Base-by-base conservation (phyloP, 306 rosid species). In the Bauhinia variegata region DNA sequence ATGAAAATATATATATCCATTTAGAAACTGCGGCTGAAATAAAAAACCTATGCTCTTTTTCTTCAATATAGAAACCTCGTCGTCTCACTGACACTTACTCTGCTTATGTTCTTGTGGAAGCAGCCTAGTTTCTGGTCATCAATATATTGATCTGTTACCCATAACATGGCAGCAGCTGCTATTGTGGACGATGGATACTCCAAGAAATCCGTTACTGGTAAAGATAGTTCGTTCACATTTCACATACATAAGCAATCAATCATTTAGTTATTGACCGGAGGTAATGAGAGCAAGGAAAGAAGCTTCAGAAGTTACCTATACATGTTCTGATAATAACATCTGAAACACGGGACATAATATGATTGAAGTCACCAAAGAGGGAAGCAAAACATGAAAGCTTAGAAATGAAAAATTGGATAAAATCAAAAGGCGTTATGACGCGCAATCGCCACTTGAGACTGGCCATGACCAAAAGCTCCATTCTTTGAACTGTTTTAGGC, bases 401-500 rank as follows among this genome's bases (percentile, higher is more conserved):
- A 8, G 70, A 38, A 42, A 79, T 8, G 74, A 79, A 79, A 60
- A 79, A 32, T 15, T 73, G 50, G 37, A 53, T 62, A 49, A 83
- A 83, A 65, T 79, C 84, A 44, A 79, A 75, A 46, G 87, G 87
- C 16, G 87, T 75, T 47, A 70, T 57, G 9, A 36, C 1, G 14
- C 78, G 77, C 63, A 83, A 54, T 73, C 82, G 62, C 84, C 84
- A 83, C 70, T 77, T 83, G 34, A 83, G 82, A 39, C 28, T 50
- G 13, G 82, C 56, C 84, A 83, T 56, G 17, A 83, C 80, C 61
- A 72, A 54, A 43, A 83, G 82, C 70, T 83, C 84, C 84, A 83
- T 83, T 51, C 66, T 76, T 15, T 83, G 87, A 79, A 83, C 73
- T 3, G 78, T 75, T 49, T 75, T 76, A 5, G 84, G 84, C 79